phyloP scores from a whole-genome alignment of 306 rosid species.

The Cicer arietinum region DNA sequence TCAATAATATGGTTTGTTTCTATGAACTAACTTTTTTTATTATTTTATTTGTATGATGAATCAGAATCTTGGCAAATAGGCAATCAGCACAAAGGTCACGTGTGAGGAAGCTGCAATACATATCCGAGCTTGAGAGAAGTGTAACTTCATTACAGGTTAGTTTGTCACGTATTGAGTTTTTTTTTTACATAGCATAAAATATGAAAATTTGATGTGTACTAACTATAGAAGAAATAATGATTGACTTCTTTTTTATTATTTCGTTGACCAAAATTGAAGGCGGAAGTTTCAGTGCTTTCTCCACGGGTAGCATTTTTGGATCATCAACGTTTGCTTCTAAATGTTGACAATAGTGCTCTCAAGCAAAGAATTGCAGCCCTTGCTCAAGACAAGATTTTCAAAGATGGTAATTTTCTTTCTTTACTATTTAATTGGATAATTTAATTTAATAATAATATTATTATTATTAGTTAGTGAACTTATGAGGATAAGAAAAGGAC shows the following conservation, averaged over 20 bases:
- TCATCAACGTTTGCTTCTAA: conserved; percentile 95
- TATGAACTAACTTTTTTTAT: not conserved
- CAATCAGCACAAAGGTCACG: conserved; percentile 98
- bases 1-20: not conserved
- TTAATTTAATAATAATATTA: not conserved
- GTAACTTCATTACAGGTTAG: conserved; percentile 90
- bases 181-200: not conserved
- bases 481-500: conserved; percentile 27
- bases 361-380: conserved; percentile 99
- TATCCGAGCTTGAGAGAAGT: conserved; percentile 94
- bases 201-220: not conserved
- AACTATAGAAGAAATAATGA: not conserved
- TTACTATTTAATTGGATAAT: not conserved
- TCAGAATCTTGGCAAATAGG: conserved; percentile 93
- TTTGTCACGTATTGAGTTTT: not conserved
- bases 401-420: conserved; percentile 68
- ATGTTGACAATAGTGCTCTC: conserved; percentile 95
- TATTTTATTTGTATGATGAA: not conserved
- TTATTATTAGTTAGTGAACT: not conserved
- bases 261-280: conserved; percentile 59
- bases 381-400: conserved; percentile 94
- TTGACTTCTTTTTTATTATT: conserved; percentile 17
- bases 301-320: conserved; percentile 95
- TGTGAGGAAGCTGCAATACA: conserved; percentile 95
- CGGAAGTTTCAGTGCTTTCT: conserved; percentile 89